phyloP scores from a whole-genome alignment of 2,329 filamentous ascomycete genomes.

The Sclerotinia nivalis region DNA sequence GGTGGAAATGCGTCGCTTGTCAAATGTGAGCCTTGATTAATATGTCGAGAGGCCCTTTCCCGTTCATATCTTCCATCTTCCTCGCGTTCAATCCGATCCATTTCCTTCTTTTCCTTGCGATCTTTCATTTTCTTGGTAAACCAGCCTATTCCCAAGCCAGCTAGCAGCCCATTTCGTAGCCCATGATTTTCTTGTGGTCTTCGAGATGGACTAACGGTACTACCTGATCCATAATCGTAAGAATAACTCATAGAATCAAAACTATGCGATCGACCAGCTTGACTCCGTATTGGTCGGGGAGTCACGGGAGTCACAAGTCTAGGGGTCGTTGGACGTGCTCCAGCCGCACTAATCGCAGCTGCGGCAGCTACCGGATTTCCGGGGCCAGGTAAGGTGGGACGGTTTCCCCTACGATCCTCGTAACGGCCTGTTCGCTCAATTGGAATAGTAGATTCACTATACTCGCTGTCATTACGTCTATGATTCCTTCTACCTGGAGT shows the following conservation, averaged over 20 bases:
- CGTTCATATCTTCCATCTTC: slow-evolving; percentile 50
- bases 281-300: slow-evolving; percentile 47
- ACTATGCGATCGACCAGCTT: slow-evolving; percentile 47
- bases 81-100: slow-evolving; percentile 45
- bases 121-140: slow-evolving; percentile 65
- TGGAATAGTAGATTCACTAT: slow-evolving; percentile 48
- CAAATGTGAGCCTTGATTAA: slow-evolving; percentile 57
- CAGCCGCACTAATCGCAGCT: slow-evolving; percentile 50
- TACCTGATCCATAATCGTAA: slow-evolving; percentile 50
- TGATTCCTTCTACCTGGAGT: slow-evolving; percentile 55
- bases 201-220: slow-evolving; percentile 58
- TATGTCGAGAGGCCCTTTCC: slow-evolving; percentile 58
- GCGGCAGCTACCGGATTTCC: slow-evolving; percentile 49
- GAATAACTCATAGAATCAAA: slow-evolving; percentile 54
- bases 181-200: slow-evolving; percentile 40
- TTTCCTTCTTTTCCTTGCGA: slow-evolving; percentile 47
- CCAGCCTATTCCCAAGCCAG: slow-evolving; percentile 67
- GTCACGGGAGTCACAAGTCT: slow-evolving; percentile 30
- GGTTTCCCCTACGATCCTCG: slow-evolving; percentile 38
- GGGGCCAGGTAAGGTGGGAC: slow-evolving; percentile 49
- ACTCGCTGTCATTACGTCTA: slow-evolving; percentile 44
- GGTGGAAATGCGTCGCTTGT: slow-evolving; percentile 67
- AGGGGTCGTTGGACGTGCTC: slow-evolving; percentile 42
- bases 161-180: slow-evolving; percentile 51
- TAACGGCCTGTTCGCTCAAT: slow-evolving; percentile 31